A percentile compares a stretch with the other conserved stretches of the same genome.
Evolutionary conservation across 257 asterid genomes (phyloP).

Genomic region (Verbena officinalis): DNA sequence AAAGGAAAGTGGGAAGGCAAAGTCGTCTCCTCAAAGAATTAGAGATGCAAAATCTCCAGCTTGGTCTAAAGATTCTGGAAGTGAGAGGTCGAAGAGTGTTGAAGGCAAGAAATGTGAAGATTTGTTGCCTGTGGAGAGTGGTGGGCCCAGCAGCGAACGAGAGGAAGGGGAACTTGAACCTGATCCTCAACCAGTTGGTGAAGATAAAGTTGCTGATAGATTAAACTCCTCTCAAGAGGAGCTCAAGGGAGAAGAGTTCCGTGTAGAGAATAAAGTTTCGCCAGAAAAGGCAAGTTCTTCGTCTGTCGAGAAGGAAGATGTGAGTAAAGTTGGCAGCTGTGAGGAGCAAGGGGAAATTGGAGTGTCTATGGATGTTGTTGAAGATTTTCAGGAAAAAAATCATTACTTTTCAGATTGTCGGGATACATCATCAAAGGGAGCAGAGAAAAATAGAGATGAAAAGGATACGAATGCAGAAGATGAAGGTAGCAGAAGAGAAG

Average conservation of each 20-base stretch:
- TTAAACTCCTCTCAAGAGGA: slow-evolving; percentile 42
- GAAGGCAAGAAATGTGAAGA: slow-evolving; percentile 73
- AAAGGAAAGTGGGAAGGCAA: slow-evolving; percentile 62
- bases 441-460: slow-evolving; percentile 37
- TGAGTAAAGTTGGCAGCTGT: slow-evolving; percentile 31
- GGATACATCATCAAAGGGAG: slow-evolving; percentile 37
- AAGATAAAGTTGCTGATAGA: slow-evolving; percentile 47
- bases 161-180: slow-evolving; percentile 99
- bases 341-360: slow-evolving; percentile 47
- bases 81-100: slow-evolving; percentile 86
- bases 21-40: slow-evolving; percentile 65
- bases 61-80: slow-evolving; percentile 94
- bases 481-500: slow-evolving; percentile 38
- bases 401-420: slow-evolving; percentile 42
- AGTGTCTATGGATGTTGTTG: slow-evolving; percentile 41
- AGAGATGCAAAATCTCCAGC: slow-evolving; percentile 81
- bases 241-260: slow-evolving; percentile 28
- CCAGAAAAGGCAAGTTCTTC: slow-evolving; percentile 35
- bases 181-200: slow-evolving; percentile 60
- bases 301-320: slow-evolving; percentile 40
- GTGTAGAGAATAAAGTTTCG: slow-evolving; percentile 31
- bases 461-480: slow-evolving; percentile 39
- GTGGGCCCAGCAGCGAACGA: slow-evolving; percentile 72
- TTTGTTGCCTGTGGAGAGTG: slow-evolving; percentile 60
- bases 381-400: slow-evolving; percentile 33